A percentile compares a stretch with the other conserved stretches of the same genome.
Evolutionary conservation across 176 grass and related monocot species (phyloP).

Genomic region (Aegilops umbellulata): DNA sequence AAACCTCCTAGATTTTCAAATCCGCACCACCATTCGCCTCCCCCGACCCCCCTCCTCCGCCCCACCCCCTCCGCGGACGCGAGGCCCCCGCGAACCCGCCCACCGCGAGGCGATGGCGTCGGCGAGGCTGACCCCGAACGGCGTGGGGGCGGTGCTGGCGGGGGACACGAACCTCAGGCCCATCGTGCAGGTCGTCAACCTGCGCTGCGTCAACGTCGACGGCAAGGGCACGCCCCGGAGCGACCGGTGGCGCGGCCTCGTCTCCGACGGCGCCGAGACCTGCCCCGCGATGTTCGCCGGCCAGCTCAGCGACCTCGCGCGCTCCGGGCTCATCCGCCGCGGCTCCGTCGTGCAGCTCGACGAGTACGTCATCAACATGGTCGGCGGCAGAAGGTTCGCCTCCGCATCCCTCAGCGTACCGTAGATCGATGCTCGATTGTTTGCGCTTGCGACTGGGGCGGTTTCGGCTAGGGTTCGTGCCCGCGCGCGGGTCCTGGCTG

Average conservation of each 20-base stretch:
- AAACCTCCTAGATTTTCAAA: background rate
- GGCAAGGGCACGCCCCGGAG: slow-evolving; percentile 13
- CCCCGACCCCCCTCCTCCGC: no score
- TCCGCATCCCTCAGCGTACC: background rate
- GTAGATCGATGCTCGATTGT: background rate
- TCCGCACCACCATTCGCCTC: background rate
- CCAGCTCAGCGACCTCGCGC: slow-evolving; percentile 62
- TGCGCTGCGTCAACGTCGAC: slow-evolving; percentile 43
- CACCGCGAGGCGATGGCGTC: background rate
- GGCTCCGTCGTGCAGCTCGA: slow-evolving; percentile 67
- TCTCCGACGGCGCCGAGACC: slow-evolving; percentile 58
- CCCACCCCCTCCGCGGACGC: background rate
- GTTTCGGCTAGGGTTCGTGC: slow-evolving; percentile 21
- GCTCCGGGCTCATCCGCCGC: slow-evolving; percentile 41
- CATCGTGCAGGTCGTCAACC: slow-evolving; percentile 64
- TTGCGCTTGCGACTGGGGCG: background rate
- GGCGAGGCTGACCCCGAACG: slow-evolving; percentile 58
- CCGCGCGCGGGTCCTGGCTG: background rate
- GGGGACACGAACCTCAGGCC: slow-evolving; percentile 67
- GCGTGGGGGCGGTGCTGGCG: slow-evolving; percentile 41
- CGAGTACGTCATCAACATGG: slow-evolving; percentile 59
- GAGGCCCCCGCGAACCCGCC: background rate
- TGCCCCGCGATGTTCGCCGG: slow-evolving; percentile 46
- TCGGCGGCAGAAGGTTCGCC: slow-evolving; percentile 49
- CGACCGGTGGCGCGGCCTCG: slow-evolving; percentile 55